phyloP scores from a whole-genome alignment of 2,329 filamentous ascomycete species.

The Aspergillus costaricaensis region DNA sequence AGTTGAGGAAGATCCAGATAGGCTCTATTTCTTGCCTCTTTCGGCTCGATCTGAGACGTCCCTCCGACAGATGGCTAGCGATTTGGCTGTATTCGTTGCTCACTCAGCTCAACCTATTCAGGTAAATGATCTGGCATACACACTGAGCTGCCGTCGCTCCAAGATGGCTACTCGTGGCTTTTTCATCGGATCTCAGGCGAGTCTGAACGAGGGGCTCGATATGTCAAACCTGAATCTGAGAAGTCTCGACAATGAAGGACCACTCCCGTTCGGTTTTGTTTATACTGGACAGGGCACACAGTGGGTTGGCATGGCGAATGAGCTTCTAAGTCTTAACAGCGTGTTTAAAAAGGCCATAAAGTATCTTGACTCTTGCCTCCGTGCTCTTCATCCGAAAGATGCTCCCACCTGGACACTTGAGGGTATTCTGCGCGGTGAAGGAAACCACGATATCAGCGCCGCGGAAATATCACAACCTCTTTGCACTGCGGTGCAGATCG shows the following conservation, averaged over 20 bases:
- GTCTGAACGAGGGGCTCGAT: background rate
- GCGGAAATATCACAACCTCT: slow-evolving; percentile 26
- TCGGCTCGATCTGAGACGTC: background rate
- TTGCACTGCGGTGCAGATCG: slow-evolving; percentile 32
- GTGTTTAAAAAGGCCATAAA: slow-evolving; percentile 16
- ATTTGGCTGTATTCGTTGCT: background rate
- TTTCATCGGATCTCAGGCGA: background rate
- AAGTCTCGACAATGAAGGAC: slow-evolving; percentile 13
- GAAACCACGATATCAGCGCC: slow-evolving; percentile 15
- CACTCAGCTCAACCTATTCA: background rate
- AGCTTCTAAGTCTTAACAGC: slow-evolving; percentile 16
- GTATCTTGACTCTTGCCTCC: slow-evolving; percentile 10
- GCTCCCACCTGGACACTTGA: slow-evolving; percentile 19
- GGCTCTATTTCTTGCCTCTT: background rate
- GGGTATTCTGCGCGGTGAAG: slow-evolving; percentile 7
- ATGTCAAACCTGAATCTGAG: background rate
- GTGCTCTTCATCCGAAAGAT: background rate
- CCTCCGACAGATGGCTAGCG: background rate
- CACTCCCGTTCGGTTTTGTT: slow-evolving; percentile 5
- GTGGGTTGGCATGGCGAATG: slow-evolving; percentile 33
- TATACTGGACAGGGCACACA: slow-evolving; percentile 39
- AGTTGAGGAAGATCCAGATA: background rate
- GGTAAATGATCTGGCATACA: background rate
- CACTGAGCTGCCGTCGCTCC: background rate
- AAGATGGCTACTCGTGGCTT: background rate